Conservation (phyloP, 1,284 basidiomycete genomes). For the Fistulinella staudtii region DNA sequence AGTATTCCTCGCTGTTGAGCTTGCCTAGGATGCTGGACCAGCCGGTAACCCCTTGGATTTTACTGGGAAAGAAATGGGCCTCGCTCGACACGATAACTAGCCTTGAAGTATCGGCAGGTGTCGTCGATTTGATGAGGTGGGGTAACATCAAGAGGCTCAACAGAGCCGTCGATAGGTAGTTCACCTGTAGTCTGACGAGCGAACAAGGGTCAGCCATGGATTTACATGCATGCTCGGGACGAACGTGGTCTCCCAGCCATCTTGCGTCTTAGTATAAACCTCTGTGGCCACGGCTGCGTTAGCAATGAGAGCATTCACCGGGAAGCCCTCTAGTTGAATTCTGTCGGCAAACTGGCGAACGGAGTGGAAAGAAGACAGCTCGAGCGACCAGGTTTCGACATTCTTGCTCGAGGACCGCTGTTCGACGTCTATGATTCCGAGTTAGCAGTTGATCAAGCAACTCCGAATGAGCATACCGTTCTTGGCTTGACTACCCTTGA, state of each 20-base stretch:
- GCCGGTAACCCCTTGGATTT: conserved; percentile 8
- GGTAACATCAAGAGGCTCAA: conserved; percentile 33
- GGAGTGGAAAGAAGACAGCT: conserved; percentile 31
- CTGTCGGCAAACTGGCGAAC: conserved; percentile 27
- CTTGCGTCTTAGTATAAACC: conserved; percentile 23
- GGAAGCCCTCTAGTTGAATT: conserved; percentile 17
- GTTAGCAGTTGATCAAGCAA: too few relatives aligned
- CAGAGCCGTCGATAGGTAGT: conserved; percentile 31
- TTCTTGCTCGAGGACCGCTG: conserved; percentile 15
- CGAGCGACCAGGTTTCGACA: conserved; percentile 24
- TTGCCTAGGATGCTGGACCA: conserved; percentile 29
- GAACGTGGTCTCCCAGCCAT: conserved; percentile 32
- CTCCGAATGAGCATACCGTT: conserved; percentile 17
- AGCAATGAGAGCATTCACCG: conserved; percentile 23
- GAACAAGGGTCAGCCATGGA: neutral
- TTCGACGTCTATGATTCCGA: conserved; percentile 18
- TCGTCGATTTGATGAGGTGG: conserved; percentile 28
- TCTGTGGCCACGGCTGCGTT: conserved; percentile 21
- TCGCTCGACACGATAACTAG: conserved; percentile 30
- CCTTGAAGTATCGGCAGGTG: conserved; percentile 20
- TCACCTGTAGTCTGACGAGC: conserved; percentile 29
- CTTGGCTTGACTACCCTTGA: conserved; percentile 22
- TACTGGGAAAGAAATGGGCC: conserved; percentile 14
- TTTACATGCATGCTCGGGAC: conserved; percentile 3
- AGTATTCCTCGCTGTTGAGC: conserved; percentile 30